Evolutionary conservation across 805 yeast genomes (phyloP), one percentile per base, ranked within the genome.

Genomic region (Starmerella roubikii): DNA sequence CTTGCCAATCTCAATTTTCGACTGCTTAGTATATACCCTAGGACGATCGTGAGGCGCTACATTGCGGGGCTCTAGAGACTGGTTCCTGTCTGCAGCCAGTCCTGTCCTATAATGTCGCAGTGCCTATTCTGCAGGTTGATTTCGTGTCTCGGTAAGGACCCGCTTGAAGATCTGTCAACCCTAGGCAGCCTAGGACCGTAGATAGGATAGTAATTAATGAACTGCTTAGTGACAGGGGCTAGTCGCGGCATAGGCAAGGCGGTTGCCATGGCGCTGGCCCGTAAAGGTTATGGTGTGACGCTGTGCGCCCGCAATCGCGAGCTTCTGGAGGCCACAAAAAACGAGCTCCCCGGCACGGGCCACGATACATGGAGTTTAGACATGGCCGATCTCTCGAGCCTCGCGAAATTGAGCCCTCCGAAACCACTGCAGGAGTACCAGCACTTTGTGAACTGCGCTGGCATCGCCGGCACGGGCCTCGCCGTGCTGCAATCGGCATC

Each of bases 211-310:
- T n/a, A n/a, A n/a, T n/a, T 9, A 9, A 49, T 45, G 50, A 41
- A 44, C 29, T 43, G 48, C 25, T 30, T 52, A 12, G 50, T 78
- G 2, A 77, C 84, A 0, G 91, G 91, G 1, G 85, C 78, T 0
- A 74, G 85, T 0, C 59, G 68, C 32, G 88, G 91, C 0, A 60
- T 79, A 12, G 91, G 91, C 0, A 57, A 63, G 3, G 66, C 66
- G 0, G 68, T 80, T 15, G 77, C 84, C 0, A 46, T 53, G 25
- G 54, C 50, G 23, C 59, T 79, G 21, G 69, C 82, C 0, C 34
- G 45, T 0, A 48, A 60, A 22, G 86, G 86, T 1, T 68, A 71
- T 20, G 60, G 60, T 17, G 60, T 74, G 5, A 62, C 75, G 0
- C 53, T 78, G 15, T 45, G 74, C 4, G 68, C 83, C 0, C 54